Evolutionary conservation across 208 protist species (phyloP), one percentile per base, ranked within the genome.

Genomic region (Vickermania ingenoplastis): DNA sequence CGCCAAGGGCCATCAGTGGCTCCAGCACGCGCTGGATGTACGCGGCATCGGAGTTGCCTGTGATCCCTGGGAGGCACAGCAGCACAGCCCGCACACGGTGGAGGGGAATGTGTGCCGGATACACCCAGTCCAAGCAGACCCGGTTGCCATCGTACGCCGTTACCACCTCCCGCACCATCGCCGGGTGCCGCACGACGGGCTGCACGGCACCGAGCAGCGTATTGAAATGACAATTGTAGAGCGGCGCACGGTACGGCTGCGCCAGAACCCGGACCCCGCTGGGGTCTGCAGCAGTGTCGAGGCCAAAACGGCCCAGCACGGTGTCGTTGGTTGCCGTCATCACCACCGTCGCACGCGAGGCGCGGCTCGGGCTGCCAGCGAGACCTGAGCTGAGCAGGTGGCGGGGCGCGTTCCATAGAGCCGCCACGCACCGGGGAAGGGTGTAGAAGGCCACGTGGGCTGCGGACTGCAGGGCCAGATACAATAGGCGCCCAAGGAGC

Each of bases 21-120:
- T 59, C 57, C 1, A 69, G 57, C 67, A 84, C 73, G 26, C 76
- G 75, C n/a, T 65, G 71, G 3, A 91, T 41, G 59, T 91, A 88
- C 13, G 67, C 45, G 51, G 72, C 66, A 30, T 59, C 55, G n/a
- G 76, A 84, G 54, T 54, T 79, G 30, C 75, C 65, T 2, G 63
- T 82, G 28, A 88, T 61, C 2, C 84, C 84, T 11, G 84, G 84
- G 13, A 91, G 63, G 3, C 88, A 66, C 31, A 91, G 49, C 28
- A 85, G 67, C 11, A 91, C 53, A 21, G 56, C 79, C 48, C 26
- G 28, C n/a, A 24, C 51, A 13, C 36, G 24, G 51, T 30, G 24
- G 27, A n/a, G 2, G 31, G 29, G 21, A n/a, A n/a, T n/a, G 14
- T 5, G 24, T 17, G 61, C 51, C 1, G 78, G 78, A 0, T 66